phyloP scores from a whole-genome alignment of 495 filamentous ascomycete genomes.

The Hypoxylon cercidicola region DNA sequence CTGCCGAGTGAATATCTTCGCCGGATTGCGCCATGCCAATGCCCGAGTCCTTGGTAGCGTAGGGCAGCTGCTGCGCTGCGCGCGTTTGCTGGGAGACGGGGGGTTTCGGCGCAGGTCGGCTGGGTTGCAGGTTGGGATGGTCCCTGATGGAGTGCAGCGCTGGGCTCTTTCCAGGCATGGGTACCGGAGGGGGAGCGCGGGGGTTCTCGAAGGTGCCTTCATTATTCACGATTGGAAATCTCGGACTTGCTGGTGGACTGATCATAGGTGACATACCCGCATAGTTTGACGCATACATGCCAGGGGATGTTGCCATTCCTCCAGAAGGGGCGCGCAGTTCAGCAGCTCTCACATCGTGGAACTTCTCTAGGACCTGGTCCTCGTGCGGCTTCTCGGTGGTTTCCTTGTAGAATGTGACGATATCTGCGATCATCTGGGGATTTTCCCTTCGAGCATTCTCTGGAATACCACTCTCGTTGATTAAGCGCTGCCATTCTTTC shows the following conservation, averaged over 20 bases:
- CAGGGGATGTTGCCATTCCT: conserved; percentile 55
- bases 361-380: conserved; percentile 94
- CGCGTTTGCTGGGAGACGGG: conserved; percentile 62
- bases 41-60: conserved; percentile 61
- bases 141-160: conserved; percentile 58
- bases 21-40: conserved; percentile 63
- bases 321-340: conserved; percentile 62
- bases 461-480: conserved; percentile 95
- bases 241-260: conserved; percentile 88
- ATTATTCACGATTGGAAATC: conserved; percentile 86
- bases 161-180: conserved; percentile 62
- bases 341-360: conserved; percentile 80
- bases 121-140: conserved; percentile 67
- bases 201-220: conserved; percentile 98
- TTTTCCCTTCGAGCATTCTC: conserved; percentile 96
- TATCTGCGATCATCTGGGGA: conserved; percentile 91
- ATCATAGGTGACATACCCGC: conserved; percentile 68
- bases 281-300: conserved; percentile 60
- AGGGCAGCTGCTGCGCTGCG: conserved; percentile 60
- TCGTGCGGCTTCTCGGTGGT: conserved; percentile 81
- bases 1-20: conserved; percentile 58
- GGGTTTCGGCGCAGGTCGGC: conserved; percentile 73
- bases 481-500: conserved; percentile 95
- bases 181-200: conserved; percentile 89
- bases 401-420: conserved; percentile 96